phyloP scores from a whole-genome alignment of 148 eudicot genomes.

The Drosera capensis region DNA sequence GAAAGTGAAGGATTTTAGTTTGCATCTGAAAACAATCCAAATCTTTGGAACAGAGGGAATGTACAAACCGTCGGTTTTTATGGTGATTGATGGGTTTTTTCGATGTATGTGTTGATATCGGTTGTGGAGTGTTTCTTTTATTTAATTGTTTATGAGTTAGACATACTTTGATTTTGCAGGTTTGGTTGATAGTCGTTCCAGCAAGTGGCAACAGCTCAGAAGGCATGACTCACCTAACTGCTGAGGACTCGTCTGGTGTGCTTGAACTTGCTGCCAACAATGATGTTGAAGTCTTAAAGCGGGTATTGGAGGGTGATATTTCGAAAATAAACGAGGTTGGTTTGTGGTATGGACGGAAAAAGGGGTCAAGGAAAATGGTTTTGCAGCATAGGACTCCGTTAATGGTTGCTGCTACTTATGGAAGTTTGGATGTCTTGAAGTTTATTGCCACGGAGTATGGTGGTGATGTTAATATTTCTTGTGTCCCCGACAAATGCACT shows the following conservation, averaged over 20 bases:
- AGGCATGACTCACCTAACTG: not conserved
- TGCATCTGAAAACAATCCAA: too few species aligned
- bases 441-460: constrained; percentile 29
- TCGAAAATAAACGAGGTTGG: constrained; percentile 30
- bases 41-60: too few species aligned
- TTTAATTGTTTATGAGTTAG: too few species aligned
- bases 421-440: constrained; percentile 47
- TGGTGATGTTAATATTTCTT: constrained; percentile 40
- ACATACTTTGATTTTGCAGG: too few species aligned
- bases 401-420: constrained; percentile 71
- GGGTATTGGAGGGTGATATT: constrained; percentile 15
- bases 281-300: constrained; percentile 38
- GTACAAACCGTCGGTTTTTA: too few species aligned
- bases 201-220: not conserved
- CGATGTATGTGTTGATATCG: too few species aligned
- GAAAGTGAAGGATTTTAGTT: too few species aligned
- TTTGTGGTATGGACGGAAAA: constrained; percentile 46
- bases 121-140: too few species aligned
- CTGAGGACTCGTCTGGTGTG: constrained; percentile 6
- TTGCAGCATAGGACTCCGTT: constrained; percentile 51
- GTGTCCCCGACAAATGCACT: constrained; percentile 52
- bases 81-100: too few species aligned
- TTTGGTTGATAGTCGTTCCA: constrained; percentile 5
- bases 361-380: constrained; percentile 40
- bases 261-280: constrained; percentile 63